Evolutionary conservation across 148 eudicot species (phyloP).

Genomic region (Vaccinium corymbosum): DNA sequence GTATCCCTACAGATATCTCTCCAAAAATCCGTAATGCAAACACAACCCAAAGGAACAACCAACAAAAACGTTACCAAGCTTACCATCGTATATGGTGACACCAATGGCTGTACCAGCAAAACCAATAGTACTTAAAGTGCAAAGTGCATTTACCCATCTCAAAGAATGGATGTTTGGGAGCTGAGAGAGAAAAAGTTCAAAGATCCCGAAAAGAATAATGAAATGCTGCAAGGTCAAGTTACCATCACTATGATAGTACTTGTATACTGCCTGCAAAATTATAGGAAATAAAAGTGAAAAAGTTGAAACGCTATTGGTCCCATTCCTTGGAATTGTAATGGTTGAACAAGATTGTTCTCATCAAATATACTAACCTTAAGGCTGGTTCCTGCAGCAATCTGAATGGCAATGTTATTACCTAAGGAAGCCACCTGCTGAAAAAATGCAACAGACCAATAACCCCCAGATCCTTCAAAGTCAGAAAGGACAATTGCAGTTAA

Average conservation of each 20-base stretch:
- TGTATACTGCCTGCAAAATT: slow-evolving; percentile 39
- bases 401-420: slow-evolving; percentile 49
- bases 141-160: slow-evolving; percentile 42
- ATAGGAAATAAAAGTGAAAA: background rate
- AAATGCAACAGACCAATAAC: slow-evolving; percentile 46
- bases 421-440: slow-evolving; percentile 53
- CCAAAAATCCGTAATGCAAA: background rate
- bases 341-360: background rate
- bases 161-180: slow-evolving; percentile 39
- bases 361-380: slow-evolving; percentile 29
- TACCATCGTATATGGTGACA: slow-evolving; percentile 38
- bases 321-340: background rate
- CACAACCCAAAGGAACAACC: background rate
- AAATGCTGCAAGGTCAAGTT: slow-evolving; percentile 42
- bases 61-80: background rate
- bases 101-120: slow-evolving; percentile 47
- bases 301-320: background rate
- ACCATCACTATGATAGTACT: slow-evolving; percentile 33
- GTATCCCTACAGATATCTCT: background rate
- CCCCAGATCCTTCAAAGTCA: slow-evolving; percentile 37
- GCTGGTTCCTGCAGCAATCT: slow-evolving; percentile 54
- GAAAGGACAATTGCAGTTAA: slow-evolving; percentile 3
- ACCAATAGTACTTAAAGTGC: slow-evolving; percentile 40
- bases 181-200: slow-evolving; percentile 44
- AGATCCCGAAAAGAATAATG: slow-evolving; percentile 37